A percentile compares a stretch with the other conserved stretches of the same genome.
phyloP scores from a whole-genome alignment of 2,329 filamentous ascomycete genomes.

The Epichloe glyceriae region DNA sequence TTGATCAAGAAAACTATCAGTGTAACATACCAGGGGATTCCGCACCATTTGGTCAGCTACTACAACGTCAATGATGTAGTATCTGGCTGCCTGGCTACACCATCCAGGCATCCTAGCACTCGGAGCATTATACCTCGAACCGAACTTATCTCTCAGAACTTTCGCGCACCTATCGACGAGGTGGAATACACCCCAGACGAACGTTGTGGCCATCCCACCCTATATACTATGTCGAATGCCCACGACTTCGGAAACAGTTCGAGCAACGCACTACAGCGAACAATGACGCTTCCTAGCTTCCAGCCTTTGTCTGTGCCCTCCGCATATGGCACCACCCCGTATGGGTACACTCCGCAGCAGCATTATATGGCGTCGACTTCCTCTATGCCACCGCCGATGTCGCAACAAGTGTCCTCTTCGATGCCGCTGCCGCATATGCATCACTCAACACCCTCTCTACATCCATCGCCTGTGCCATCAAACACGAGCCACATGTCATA shows the following conservation, averaged over 20 bases:
- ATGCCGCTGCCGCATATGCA: neutral
- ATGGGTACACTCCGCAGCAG: constrained; percentile 5
- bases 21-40: constrained; percentile 58
- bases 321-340: constrained; percentile 2
- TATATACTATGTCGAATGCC: constrained; percentile 7
- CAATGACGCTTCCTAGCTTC: constrained; percentile 14
- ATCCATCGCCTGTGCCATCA: constrained; percentile 7
- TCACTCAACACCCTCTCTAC: constrained; percentile 7
- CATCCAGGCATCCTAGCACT: constrained; percentile 32
- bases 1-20: constrained; percentile 91
- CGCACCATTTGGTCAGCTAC: constrained; percentile 80
- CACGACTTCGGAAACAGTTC: constrained; percentile 7
- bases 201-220: neutral
- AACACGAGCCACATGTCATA: constrained; percentile 1
- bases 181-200: constrained; percentile 24
- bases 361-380: constrained; percentile 2
- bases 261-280: constrained; percentile 13
- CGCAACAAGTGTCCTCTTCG: constrained; percentile 1
- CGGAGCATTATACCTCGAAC: constrained; percentile 37
- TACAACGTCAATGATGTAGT: constrained; percentile 74
- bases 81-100: constrained; percentile 42
- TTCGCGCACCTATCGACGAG: constrained; percentile 53
- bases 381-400: constrained; percentile 4
- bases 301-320: constrained; percentile 2
- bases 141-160: constrained; percentile 52